Percentiles rank a stretch among this genome's conserved stretches.
Conservation (phyloP, 2,329 filamentous ascomycete genomes). For the Exophiala dermatitidis region DNA sequence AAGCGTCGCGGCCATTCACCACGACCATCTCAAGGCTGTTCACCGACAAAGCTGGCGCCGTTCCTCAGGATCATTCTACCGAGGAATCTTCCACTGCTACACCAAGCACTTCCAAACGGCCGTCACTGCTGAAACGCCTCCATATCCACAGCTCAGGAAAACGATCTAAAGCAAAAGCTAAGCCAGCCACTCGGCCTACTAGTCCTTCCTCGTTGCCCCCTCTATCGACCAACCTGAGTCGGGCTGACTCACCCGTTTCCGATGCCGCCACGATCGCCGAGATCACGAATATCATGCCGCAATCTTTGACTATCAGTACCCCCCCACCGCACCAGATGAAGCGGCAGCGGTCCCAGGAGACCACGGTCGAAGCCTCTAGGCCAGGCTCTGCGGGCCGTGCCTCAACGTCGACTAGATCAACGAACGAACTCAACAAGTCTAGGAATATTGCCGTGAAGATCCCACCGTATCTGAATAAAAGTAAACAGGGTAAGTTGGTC, state of each 20-base stretch:
- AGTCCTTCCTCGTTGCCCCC: slow-evolving; percentile 19
- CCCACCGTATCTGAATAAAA: slow-evolving; percentile 25
- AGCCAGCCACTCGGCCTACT: slow-evolving; percentile 20
- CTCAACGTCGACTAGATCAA: slow-evolving; percentile 4
- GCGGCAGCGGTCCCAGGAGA: slow-evolving; percentile 24
- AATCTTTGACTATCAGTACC: slow-evolving; percentile 19
- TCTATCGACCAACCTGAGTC: slow-evolving; percentile 13
- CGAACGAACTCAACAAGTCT: slow-evolving; percentile 5
- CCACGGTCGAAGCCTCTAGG: slow-evolving; percentile 1
- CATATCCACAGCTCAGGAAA: slow-evolving; percentile 22
- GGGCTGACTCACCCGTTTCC: slow-evolving; percentile 20
- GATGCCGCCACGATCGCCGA: slow-evolving; percentile 23
- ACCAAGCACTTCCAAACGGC: slow-evolving; percentile 11
- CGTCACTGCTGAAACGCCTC: slow-evolving; percentile 24
- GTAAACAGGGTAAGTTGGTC: slow-evolving; percentile 21
- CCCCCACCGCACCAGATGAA: slow-evolving; percentile 17
- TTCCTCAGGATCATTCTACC: slow-evolving; percentile 21
- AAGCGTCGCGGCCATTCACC: slow-evolving; percentile 9
- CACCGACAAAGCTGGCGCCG: slow-evolving; percentile 26
- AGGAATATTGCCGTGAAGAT: slow-evolving; percentile 16
- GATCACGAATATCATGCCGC: slow-evolving; percentile 25
- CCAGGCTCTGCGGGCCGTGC: slow-evolving; percentile 9
- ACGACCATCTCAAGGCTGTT: slow-evolving; percentile 26
- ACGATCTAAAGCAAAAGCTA: slow-evolving; percentile 19
- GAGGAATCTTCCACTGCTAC: slow-evolving; percentile 15